phyloP scores from a whole-genome alignment of 257 asterid genomes.

The Nicotiana paniculata region DNA sequence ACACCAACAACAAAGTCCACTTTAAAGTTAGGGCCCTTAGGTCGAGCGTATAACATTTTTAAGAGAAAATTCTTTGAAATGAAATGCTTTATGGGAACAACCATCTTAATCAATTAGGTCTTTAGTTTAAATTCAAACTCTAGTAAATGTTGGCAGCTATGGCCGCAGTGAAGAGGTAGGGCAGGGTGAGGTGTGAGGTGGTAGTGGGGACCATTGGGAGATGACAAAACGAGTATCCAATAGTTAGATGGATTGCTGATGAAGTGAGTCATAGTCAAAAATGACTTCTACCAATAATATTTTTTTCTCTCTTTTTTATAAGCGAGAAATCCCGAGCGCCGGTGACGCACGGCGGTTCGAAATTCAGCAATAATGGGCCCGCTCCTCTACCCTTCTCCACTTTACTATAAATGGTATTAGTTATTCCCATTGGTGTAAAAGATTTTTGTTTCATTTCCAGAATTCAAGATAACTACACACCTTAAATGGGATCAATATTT shows the following conservation, averaged over 20 bases:
- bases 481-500: constrained; percentile 1
- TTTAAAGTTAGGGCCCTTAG: neutral
- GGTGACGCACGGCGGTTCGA: too few relatives aligned
- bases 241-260: neutral
- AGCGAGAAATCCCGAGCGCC: too few relatives aligned
- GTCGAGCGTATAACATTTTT: neutral
- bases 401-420: neutral
- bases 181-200: neutral
- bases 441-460: neutral
- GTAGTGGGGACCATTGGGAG: neutral
- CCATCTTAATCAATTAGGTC: neutral
- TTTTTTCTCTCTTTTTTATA: too few relatives aligned
- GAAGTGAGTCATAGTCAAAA: neutral
- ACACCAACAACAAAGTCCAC: neutral
- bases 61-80: constrained; percentile 1
- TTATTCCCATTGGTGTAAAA: neutral
- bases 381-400: too few relatives aligned
- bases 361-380: too few relatives aligned
- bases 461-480: neutral
- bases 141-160: constrained; percentile 2
- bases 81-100: neutral
- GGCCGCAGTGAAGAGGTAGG: neutral
- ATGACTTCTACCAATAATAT: neutral
- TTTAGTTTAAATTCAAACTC: neutral
- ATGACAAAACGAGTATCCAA: neutral